These are phyloP conservation scores for Fusarium compactum DNA, from an alignment of 2,329 filamentous ascomycete genomes.

Conservation along the genomic window DNA sequence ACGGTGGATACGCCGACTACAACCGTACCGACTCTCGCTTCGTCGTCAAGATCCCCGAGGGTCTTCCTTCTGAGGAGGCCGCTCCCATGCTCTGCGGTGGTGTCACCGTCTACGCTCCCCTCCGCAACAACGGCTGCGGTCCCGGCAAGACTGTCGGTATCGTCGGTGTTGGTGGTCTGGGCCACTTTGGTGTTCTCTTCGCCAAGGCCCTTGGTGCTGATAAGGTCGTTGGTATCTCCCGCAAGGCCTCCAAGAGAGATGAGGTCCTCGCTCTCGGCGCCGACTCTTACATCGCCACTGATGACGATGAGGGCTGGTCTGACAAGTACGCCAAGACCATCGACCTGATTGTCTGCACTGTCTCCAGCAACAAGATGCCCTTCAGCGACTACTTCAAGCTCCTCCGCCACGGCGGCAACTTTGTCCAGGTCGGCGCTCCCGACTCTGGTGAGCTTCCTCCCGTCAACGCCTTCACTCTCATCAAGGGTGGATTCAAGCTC, in stretches of 20 bases:
- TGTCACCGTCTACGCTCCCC: slow-evolving; percentile 72
- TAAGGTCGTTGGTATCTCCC: slow-evolving; percentile 69
- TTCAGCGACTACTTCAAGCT: slow-evolving; percentile 70
- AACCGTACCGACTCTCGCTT: slow-evolving; percentile 58
- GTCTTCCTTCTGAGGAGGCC: slow-evolving; percentile 54
- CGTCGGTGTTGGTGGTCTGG: slow-evolving; percentile 74
- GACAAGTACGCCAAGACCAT: slow-evolving; percentile 62
- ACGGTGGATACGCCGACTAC: slow-evolving; percentile 61
- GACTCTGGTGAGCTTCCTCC: slow-evolving; percentile 44
- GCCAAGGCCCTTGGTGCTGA: slow-evolving; percentile 75
- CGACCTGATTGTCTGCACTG: slow-evolving; percentile 70
- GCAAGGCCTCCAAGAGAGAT: slow-evolving; percentile 62
- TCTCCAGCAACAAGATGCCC: slow-evolving; percentile 68
- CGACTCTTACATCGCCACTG: slow-evolving; percentile 58
- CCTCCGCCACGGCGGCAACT: slow-evolving; percentile 68
- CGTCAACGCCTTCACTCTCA: slow-evolving; percentile 43
- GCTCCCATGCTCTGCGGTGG: slow-evolving; percentile 78
- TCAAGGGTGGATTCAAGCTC: slow-evolving; percentile 52
- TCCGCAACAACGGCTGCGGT: slow-evolving; percentile 71
- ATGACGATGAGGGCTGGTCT: slow-evolving; percentile 65
- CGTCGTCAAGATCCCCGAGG: slow-evolving; percentile 59
- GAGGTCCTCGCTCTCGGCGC: slow-evolving; percentile 69
- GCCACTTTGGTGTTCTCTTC: slow-evolving; percentile 75
- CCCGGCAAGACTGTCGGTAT: slow-evolving; percentile 76
- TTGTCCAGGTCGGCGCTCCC: slow-evolving; percentile 69